Conservation (phyloP, 2,329 filamentous ascomycete genomes). For the Trichoderma simmonsii region DNA sequence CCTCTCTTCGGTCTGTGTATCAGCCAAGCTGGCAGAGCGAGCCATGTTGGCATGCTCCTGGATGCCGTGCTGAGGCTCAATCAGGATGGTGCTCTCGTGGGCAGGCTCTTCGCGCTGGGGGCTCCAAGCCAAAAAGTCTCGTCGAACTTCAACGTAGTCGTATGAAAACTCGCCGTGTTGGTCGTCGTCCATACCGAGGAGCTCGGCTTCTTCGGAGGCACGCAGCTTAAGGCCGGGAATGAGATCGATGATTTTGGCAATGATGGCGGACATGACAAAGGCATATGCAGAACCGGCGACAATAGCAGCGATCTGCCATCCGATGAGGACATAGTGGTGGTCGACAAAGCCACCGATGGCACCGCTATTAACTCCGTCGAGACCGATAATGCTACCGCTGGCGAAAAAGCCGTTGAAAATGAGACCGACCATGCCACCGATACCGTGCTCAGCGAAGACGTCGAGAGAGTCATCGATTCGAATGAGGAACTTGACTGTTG, state of each 20-base stretch:
- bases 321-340: slow-evolving; percentile 70
- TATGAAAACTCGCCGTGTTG: slow-evolving; percentile 88
- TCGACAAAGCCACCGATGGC: slow-evolving; percentile 68
- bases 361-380: slow-evolving; percentile 73
- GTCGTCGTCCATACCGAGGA: slow-evolving; percentile 85
- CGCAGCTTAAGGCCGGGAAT: slow-evolving; percentile 77
- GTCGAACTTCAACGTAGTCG: slow-evolving; percentile 84
- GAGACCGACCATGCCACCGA: slow-evolving; percentile 66
- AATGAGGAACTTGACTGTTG: slow-evolving; percentile 56
- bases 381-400: slow-evolving; percentile 66
- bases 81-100: slow-evolving; percentile 52
- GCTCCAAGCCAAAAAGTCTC: slow-evolving; percentile 86
- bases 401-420: slow-evolving; percentile 73
- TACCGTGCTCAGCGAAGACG: slow-evolving; percentile 68
- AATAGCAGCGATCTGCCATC: slow-evolving; percentile 78
- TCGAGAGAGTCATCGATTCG: slow-evolving; percentile 69
- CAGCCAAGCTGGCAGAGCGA: slow-evolving; percentile 29
- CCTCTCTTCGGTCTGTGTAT: slow-evolving; percentile 24
- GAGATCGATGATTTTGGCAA: slow-evolving; percentile 72
- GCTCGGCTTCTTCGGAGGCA: slow-evolving; percentile 76
- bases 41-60: slow-evolving; percentile 55
- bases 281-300: slow-evolving; percentile 63
- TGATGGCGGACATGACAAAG: slow-evolving; percentile 69
- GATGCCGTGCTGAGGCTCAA: slow-evolving; percentile 69
- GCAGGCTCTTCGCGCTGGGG: slow-evolving; percentile 67